Evolutionary conservation across 345 rosid species (phyloP).

Genomic region (Euphorbia tirucalli): DNA sequence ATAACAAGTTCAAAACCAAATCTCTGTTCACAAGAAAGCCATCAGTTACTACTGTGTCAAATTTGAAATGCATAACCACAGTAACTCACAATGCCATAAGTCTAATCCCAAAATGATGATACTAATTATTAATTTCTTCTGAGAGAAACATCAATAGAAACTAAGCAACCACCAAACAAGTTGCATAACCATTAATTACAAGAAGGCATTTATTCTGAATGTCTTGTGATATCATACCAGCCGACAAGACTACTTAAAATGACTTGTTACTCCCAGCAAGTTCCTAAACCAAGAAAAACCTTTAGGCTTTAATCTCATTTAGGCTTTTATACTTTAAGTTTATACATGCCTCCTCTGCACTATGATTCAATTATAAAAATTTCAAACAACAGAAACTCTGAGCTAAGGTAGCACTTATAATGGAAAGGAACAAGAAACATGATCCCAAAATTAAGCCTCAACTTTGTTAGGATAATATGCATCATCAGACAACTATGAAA

Average conservation of each 20-base stretch:
- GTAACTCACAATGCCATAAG: neutral
- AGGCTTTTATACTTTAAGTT: no score
- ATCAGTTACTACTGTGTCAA: no score
- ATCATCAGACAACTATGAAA: neutral
- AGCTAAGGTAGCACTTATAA: neutral
- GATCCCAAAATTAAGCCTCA: neutral
- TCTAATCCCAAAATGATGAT: neutral
- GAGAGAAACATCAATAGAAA: neutral
- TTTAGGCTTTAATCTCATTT: neutral
- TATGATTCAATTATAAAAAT: no score
- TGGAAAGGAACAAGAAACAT: neutral
- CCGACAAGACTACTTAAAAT: no score
- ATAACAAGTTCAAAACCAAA: neutral
- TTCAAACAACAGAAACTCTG: neutral
- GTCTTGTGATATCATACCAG: neutral
- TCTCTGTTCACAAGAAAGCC: neutral
- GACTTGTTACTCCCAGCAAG: no score
- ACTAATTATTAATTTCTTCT: neutral
- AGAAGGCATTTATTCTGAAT: neutral
- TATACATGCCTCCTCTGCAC: no score
- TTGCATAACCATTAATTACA: neutral
- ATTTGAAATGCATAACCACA: no score
- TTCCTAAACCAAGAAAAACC: neutral
- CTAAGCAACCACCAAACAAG: neutral
- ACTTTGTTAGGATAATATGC: neutral